Evolutionary conservation across 371 early-diverging fungal species (phyloP), one percentile per base, ranked within the genome.

Genomic region (Actinomucor elegans): DNA sequence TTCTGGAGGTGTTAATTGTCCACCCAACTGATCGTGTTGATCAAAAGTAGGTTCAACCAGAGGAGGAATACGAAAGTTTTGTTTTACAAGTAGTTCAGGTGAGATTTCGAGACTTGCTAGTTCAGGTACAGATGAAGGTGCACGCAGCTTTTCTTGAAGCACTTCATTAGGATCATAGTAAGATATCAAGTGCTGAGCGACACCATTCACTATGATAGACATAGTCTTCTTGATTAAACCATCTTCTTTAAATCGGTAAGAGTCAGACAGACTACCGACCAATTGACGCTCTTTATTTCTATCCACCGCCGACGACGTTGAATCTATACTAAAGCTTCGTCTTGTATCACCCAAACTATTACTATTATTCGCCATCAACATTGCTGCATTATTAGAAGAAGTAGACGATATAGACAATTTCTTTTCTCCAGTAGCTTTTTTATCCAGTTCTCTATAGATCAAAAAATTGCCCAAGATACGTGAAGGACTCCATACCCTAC

Each of bases 201-300:
- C 80, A 37, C 89, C 89, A 63, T 91, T 84, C 36, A 84, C 78
- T 32, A 85, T 81, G 41, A 92, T 83, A 26, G 91, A 91, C 77
- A 93, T 82, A 12, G 93, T 85, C 69, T 92, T 91, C 58, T 94
- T 94, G 52, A 92, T 87, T 15, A 94, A 71, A 0, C 94, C 94
- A 57, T 87, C 83, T 44, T 88, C 84, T 60, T 88, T 88, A 60
- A 89, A 84, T 57, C 78, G 60, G 66, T 84, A 81, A 32, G 82
- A 77, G 63, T 77, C 83, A 24, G 81, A 86, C 11, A 84, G 55
- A 40, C 81, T 80, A 2, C 86, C 86, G 29, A 84, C 77, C 10
- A 85, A 49, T 23, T 78, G 81, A 10, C 82, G 74, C 47, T 85
- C 83, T 43, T 71, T 64, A 51, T 74, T 80, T 32, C 75, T 70